A percentile compares a stretch with the other conserved stretches of the same genome.
phyloP scores from a whole-genome alignment of 805 yeast genomes.

The Nakazawaea pomicola region DNA sequence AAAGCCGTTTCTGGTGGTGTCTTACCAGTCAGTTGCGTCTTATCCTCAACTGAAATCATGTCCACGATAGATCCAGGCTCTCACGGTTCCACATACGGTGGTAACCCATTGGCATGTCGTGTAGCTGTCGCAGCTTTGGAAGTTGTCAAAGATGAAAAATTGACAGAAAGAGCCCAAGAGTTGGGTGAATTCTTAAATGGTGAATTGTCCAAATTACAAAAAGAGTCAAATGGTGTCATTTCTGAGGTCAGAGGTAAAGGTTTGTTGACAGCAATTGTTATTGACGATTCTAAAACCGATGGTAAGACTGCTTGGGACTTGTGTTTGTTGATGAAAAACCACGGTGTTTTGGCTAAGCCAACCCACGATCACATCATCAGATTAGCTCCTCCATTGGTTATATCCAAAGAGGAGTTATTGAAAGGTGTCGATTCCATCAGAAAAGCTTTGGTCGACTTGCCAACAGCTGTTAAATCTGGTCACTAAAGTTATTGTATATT shows the following conservation, averaged over 20 bases:
- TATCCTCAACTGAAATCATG: constrained; percentile 89
- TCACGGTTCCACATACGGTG: constrained; percentile 97
- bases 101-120: constrained; percentile 90
- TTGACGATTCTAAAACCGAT: constrained; percentile 75
- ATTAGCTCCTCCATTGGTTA: constrained; percentile 93
- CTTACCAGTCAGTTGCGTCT: constrained; percentile 84
- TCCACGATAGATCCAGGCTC: constrained; percentile 88
- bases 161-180: constrained; percentile 69
- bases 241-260: constrained; percentile 80
- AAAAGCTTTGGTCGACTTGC: constrained; percentile 50
- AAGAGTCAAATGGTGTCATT: constrained; percentile 47
- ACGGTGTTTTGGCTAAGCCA: constrained; percentile 92
- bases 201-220: constrained; percentile 49
- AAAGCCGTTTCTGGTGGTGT: constrained; percentile 97
- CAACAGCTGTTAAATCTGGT: constrained; percentile 44
- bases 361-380: constrained; percentile 95
- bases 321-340: constrained; percentile 81
- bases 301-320: constrained; percentile 97
- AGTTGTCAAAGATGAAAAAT: constrained; percentile 82
- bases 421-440: constrained; percentile 77
- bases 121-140: constrained; percentile 92
- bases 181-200: constrained; percentile 68
- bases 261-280: constrained; percentile 83
- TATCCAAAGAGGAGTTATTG: constrained; percentile 77
- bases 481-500: constrained; percentile 23